Evolutionary conservation across 2,329 filamentous ascomycete species (phyloP), one percentile per base, ranked within the genome.

Genomic region (Aureobasidium sp.): DNA sequence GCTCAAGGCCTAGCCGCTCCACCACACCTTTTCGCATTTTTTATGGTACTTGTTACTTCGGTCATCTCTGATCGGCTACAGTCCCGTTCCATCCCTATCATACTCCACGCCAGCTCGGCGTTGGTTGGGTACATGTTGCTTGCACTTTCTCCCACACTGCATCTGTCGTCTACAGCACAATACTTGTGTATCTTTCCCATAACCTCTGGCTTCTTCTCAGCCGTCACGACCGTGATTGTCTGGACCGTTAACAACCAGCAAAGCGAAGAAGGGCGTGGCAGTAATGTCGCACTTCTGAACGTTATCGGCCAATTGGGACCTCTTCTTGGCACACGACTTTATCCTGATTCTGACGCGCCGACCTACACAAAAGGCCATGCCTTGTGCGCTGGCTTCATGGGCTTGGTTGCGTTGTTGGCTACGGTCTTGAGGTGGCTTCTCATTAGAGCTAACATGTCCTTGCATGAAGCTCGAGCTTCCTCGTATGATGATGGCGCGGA

Each of bases 201-300:
- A 1, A 83, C 87, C 1, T 78, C 85, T 0, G 91, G 91, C 4
- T 94, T 96, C 75, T 93, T 96, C 78, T 86, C 84, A 64, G 88
- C 90, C 23, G 88, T 96, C 62, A 91, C 90, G 0, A 81, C 96
- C 36, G 87, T 92, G 67, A 89, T 96, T 62, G 88, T 90, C 1
- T 96, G 91, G 91, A 90, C 84, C 39, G 84, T 96, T 70, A 95
- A 96, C 71, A 96, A 96, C 73, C 89, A 94, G 71, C 77, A 82
- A 59, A 85, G 80, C 13, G 84, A 87, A 64, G 84, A 83, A 57
- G 83, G 85, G 7, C 88, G 89, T 67, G 90, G 90, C 0, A 85
- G 85, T 1, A 90, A 88, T 1, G 89, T 96, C 69, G 90, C 88
- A 0, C 79, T 96, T 36, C 74, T 97, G 70, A 92, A 96, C 73